Percentiles rank a stretch among this genome's conserved stretches.
Evolutionary conservation across 169 alveolate species (phyloP).

Genomic region (Plasmodium ovale): DNA sequence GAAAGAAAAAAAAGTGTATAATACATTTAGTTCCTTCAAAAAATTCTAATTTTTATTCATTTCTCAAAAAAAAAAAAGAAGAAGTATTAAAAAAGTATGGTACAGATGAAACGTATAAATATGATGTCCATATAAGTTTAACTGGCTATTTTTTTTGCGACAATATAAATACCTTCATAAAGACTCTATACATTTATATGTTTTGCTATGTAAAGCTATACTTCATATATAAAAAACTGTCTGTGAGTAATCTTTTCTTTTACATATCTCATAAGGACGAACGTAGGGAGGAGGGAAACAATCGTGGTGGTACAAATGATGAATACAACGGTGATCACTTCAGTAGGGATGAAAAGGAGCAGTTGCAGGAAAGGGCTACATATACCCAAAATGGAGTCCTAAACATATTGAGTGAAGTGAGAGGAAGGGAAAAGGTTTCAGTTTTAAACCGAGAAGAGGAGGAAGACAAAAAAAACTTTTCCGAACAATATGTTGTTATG

Average conservation of each 20-base stretch:
- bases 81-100: slow-evolving; percentile 52
- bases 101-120: slow-evolving; percentile 56
- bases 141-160: slow-evolving; percentile 65
- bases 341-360: not conserved
- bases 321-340: not conserved
- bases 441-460: not conserved
- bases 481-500: not conserved
- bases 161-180: slow-evolving; percentile 24
- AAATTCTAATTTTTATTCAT: slow-evolving; percentile 40
- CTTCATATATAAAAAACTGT: slow-evolving; percentile 13
- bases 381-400: not conserved
- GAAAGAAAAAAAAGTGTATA: slow-evolving; percentile 19
- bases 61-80: slow-evolving; percentile 37
- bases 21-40: slow-evolving; percentile 66
- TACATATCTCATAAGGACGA: slow-evolving; percentile 1
- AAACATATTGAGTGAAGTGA: not conserved
- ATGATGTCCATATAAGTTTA: slow-evolving; percentile 70
- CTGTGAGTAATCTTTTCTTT: slow-evolving; percentile 18
- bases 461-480: not conserved
- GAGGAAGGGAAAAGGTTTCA: not conserved
- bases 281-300: not conserved
- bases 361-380: not conserved
- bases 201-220: slow-evolving; percentile 58
- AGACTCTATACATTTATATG: slow-evolving; percentile 18
- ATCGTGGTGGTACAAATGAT: not conserved